A percentile compares a stretch with the other conserved stretches of the same genome.
Conservation (phyloP, 1,284 basidiomycete species). For the Trametes hirsuta region DNA sequence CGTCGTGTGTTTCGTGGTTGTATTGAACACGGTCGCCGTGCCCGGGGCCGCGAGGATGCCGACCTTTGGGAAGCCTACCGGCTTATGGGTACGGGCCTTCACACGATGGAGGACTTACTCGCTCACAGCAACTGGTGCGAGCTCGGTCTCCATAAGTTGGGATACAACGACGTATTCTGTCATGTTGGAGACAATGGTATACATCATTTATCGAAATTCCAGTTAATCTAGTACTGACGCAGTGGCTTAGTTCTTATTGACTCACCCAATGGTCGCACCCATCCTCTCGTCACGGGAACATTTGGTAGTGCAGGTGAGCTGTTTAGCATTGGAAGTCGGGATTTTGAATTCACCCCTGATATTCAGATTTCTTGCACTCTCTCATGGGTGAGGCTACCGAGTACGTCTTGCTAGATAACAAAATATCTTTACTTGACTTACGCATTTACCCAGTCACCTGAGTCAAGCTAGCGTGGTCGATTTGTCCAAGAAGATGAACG, state of each 20-base stretch:
- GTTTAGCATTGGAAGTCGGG: no score
- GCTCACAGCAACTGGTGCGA: slow-evolving; percentile 87
- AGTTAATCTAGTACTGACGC: not conserved
- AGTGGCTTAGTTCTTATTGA: slow-evolving; percentile 53
- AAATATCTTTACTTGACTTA: not conserved
- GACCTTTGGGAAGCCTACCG: slow-evolving; percentile 77
- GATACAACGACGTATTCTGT: slow-evolving; percentile 77
- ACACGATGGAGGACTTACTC: slow-evolving; percentile 77
- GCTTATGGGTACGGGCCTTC: slow-evolving; percentile 70
- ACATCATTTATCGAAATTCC: not conserved
- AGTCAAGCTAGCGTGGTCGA: slow-evolving; percentile 83
- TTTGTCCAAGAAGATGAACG: slow-evolving; percentile 69
- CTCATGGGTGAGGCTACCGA: slow-evolving; percentile 52
- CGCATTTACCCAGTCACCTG: slow-evolving; percentile 44
- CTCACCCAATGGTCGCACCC: slow-evolving; percentile 73
- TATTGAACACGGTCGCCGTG: slow-evolving; percentile 61
- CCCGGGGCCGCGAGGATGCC: slow-evolving; percentile 53
- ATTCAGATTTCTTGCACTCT: slow-evolving; percentile 79
- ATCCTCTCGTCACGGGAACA: slow-evolving; percentile 83
- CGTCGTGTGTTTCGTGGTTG: slow-evolving; percentile 69
- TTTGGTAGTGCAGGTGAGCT: slow-evolving; percentile 52
- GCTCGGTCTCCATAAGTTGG: slow-evolving; percentile 72
- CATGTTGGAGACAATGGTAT: slow-evolving; percentile 81
- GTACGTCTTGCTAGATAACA: slow-evolving; percentile 30
- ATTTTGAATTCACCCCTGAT: slow-evolving; percentile 17